Evolutionary conservation across 768 basidiomycete genomes (phyloP), one percentile per base, ranked within the genome.

Genomic region (Glaciozyma martinii): DNA sequence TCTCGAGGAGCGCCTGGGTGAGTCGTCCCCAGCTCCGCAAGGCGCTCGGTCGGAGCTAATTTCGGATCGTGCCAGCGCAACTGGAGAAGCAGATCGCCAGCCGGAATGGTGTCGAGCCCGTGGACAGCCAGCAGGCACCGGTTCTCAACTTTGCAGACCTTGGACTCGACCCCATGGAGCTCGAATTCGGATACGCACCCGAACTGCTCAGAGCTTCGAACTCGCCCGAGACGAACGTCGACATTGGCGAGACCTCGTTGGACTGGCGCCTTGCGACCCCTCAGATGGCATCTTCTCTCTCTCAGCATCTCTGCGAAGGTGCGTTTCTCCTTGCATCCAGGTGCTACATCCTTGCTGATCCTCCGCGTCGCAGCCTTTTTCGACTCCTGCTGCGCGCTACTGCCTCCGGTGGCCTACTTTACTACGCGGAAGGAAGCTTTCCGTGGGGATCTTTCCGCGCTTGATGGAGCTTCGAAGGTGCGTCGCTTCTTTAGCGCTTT

Each of bases 211-310:
- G 54, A 8, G 33, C 29, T 21, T 33, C 55, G 19, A 40, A n/a
- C 47, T 40, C 37, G 12, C 37, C 37, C 3, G 37, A 40, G 5
- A 40, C 37, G 37, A 40, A 40, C 37, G 37, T 40, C 37, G 37
- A 40, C 15, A 62, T 62, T 37, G 61, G 61, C 46, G 44, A 18
- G 3, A 16, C 3, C 13, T 50, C 50, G 44, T 33, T 63, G 40
- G 49, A 58, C 50, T 58, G 56, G 56, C 62, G 62, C 7, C 56
- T 63, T 16, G 62, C 62, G 8, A 40, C 32, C 9, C 62, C 62
- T 3, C 42, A 49, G 21, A 58, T 63, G 56, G 30, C 30, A 3
- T 30, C 50, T 1, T 19, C 37, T 19, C 56, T 63, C 1, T 44
- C 47, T 2, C 25, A 42, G 21, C 50, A 50, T 23, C 56, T 63